A percentile compares a stretch with the other conserved stretches of the same genome.
These are phyloP conservation scores for Blastocrithidia nonstop DNA, from an alignment of 208 protist genomes.

Conservation along the genomic window DNA sequence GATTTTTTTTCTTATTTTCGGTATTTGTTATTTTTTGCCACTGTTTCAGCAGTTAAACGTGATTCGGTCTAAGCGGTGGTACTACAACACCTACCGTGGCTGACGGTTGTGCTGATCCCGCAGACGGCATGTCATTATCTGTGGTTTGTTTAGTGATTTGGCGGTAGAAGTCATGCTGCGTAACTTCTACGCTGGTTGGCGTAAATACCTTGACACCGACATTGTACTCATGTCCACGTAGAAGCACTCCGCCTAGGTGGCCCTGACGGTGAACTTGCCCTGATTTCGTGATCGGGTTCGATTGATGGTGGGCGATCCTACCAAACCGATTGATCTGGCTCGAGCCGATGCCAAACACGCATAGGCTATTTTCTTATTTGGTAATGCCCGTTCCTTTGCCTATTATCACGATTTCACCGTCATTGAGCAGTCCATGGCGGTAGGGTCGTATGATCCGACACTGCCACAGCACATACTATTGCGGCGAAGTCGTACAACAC, in stretches of 20 bases:
- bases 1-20: conserved; percentile 48
- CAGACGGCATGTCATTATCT: conserved; percentile 55
- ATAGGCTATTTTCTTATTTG: conserved; percentile 72
- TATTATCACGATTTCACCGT: conserved; percentile 65
- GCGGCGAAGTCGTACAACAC: conserved; percentile 33
- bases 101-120: conserved; percentile 12
- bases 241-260: conserved; percentile 32
- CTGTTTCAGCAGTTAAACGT: conserved; percentile 32
- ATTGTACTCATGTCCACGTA: conserved; percentile 53
- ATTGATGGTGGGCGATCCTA: conserved; percentile 51
- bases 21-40: conserved; percentile 61
- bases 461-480: conserved; percentile 68
- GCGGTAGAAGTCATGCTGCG: conserved; percentile 47
- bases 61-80: conserved; percentile 17
- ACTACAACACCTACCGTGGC: conserved; percentile 37
- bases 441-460: conserved; percentile 40
- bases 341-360: conserved; percentile 40
- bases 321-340: conserved; percentile 26
- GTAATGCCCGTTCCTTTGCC: conserved; percentile 41
- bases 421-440: conserved; percentile 47
- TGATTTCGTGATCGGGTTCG: conserved; percentile 58
- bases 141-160: conserved; percentile 40
- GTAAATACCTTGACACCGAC: conserved; percentile 50
- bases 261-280: conserved; percentile 39
- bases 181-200: conserved; percentile 71